Conservation (phyloP, 1,139 yeast species). For the Insectozyma bohioensis region DNA sequence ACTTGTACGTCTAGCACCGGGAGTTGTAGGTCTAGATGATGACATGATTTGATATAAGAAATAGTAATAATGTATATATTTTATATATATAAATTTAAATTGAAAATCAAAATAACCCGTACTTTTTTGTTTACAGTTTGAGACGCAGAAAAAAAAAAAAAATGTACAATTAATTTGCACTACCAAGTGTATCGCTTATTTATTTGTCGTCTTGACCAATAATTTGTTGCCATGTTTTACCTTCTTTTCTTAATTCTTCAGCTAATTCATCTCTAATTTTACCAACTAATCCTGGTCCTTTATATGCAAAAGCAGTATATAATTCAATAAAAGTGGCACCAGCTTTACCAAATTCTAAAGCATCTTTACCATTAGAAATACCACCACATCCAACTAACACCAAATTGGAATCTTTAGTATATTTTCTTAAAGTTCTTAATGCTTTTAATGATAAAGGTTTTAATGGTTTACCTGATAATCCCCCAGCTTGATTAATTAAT, state of each 20-base stretch:
- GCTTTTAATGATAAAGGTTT: conserved; percentile 79
- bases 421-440: conserved; percentile 64
- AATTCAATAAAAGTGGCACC: conserved; percentile 88
- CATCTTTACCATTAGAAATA: conserved; percentile 79
- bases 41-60: conserved; percentile 9
- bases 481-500: conserved; percentile 68
- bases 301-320: conserved; percentile 89
- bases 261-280: conserved; percentile 76
- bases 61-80: neutral
- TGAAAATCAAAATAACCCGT: no score
- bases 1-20: conserved; percentile 13
- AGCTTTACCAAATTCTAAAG: conserved; percentile 86
- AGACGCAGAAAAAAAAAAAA: conserved; percentile 1
- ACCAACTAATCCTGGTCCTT: conserved; percentile 86
- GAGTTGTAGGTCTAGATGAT: conserved; percentile 23
- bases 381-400: conserved; percentile 96
- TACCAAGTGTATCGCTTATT: neutral
- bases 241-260: conserved; percentile 64
- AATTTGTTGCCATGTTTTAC: conserved; percentile 81
- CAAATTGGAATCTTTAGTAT: conserved; percentile 68
- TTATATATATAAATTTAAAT: no score
- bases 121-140: no score
- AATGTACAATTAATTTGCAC: neutral
- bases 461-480: conserved; percentile 89
- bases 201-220: conserved; percentile 53